Conservation (phyloP, 768 basidiomycete genomes). For the Suillus cothurnatus region DNA sequence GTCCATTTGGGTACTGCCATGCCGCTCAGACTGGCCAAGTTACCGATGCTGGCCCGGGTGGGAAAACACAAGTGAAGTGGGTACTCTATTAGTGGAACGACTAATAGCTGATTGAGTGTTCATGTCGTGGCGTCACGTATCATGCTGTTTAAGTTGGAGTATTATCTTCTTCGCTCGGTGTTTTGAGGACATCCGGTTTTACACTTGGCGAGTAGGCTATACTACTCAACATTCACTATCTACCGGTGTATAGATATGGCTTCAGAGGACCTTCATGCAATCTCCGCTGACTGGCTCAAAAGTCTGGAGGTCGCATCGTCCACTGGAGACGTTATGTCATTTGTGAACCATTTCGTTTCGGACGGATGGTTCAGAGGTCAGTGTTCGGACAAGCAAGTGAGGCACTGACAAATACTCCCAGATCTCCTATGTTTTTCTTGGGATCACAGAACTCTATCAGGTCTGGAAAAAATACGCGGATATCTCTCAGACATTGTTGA, state of each 20-base stretch:
- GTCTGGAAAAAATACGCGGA: neutral
- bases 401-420: neutral
- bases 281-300: neutral
- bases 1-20: neutral
- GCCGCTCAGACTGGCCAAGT: neutral
- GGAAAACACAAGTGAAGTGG: neutral
- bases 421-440: constrained; percentile 2
- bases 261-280: neutral
- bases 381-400: neutral
- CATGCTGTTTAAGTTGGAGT: neutral
- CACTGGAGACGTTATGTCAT: neutral
- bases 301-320: neutral
- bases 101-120: neutral
- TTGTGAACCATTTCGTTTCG: neutral
- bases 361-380: constrained; percentile 6
- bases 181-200: neutral
- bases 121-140: neutral
- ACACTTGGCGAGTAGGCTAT: neutral
- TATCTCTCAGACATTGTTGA: neutral
- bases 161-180: neutral
- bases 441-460: neutral
- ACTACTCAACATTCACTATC: neutral
- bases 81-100: neutral
- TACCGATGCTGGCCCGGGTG: neutral
- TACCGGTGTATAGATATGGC: neutral